Conservation (phyloP, 2,329 filamentous ascomycete genomes). For the Fusarium concolor region DNA sequence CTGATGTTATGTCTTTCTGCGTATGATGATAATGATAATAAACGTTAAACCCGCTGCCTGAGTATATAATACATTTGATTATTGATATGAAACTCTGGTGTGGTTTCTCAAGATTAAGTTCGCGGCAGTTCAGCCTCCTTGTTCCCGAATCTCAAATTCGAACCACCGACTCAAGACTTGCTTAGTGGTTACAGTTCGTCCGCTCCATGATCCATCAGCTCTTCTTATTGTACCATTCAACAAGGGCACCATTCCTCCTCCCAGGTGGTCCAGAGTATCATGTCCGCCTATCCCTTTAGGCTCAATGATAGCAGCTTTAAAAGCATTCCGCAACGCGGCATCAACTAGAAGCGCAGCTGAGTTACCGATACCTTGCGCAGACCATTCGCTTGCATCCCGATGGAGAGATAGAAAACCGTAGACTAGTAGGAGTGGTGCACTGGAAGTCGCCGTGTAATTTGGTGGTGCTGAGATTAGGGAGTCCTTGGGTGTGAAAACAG, state of each 20-base stretch:
- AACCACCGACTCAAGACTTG: slow-evolving; percentile 76
- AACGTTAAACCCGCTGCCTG: neutral
- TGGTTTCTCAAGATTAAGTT: neutral
- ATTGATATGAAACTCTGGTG: neutral
- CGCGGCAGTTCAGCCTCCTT: neutral
- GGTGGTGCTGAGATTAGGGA: slow-evolving; percentile 55
- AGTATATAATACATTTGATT: neutral
- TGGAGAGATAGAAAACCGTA: slow-evolving; percentile 76
- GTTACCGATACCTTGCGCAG: slow-evolving; percentile 75
- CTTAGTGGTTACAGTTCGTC: slow-evolving; percentile 67
- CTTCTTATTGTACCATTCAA: slow-evolving; percentile 67
- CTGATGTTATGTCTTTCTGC: slow-evolving; percentile 19
- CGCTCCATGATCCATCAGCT: slow-evolving; percentile 66
- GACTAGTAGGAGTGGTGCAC: slow-evolving; percentile 64
- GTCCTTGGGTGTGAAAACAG: slow-evolving; percentile 60
- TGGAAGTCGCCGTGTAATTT: slow-evolving; percentile 15
- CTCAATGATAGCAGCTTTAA: slow-evolving; percentile 62
- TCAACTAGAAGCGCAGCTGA: slow-evolving; percentile 74
- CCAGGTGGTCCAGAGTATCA: slow-evolving; percentile 53
- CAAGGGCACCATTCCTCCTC: slow-evolving; percentile 68
- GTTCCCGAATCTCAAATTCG: slow-evolving; percentile 25
- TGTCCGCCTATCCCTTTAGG: slow-evolving; percentile 49
- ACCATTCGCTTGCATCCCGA: slow-evolving; percentile 77
- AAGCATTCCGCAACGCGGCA: slow-evolving; percentile 60
- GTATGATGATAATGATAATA: slow-evolving; percentile 12